These are phyloP conservation scores for Ulvella scutata DNA, from an alignment of 139 green algal species.

Conservation along the genomic window DNA sequence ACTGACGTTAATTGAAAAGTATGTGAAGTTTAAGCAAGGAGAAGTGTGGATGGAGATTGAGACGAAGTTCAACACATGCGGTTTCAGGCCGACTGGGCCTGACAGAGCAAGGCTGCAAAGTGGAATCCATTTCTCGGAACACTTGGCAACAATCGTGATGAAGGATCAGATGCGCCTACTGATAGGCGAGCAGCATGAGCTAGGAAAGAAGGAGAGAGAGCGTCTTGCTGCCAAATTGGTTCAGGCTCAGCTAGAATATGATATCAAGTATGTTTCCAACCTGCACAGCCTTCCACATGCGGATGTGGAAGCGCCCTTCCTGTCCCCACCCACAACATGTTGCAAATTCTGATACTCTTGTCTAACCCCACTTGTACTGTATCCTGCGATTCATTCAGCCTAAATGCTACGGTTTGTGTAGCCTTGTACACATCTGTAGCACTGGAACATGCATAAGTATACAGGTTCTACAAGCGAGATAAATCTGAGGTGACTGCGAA, in stretches of 20 bases:
- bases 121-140: not conserved
- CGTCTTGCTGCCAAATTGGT: not conserved
- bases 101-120: not conserved
- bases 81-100: not conserved
- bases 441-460: too few species aligned
- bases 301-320: too few species aligned
- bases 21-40: slow-evolving; percentile 1
- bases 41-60: not conserved
- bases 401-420: too few species aligned
- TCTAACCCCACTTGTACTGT: too few species aligned
- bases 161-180: not conserved
- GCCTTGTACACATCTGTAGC: too few species aligned
- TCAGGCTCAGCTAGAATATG: not conserved
- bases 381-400: too few species aligned
- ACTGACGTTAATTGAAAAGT: not conserved
- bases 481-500: not conserved
- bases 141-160: not conserved
- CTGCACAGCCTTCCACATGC: too few species aligned
- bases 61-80: not conserved
- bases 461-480: not conserved
- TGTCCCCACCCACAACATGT: too few species aligned
- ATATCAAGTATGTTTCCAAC: too few species aligned
- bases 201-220: not conserved
- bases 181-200: not conserved
- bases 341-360: too few species aligned